phyloP scores from a whole-genome alignment of 768 basidiomycete genomes.

The Hygrocybe punicea region DNA sequence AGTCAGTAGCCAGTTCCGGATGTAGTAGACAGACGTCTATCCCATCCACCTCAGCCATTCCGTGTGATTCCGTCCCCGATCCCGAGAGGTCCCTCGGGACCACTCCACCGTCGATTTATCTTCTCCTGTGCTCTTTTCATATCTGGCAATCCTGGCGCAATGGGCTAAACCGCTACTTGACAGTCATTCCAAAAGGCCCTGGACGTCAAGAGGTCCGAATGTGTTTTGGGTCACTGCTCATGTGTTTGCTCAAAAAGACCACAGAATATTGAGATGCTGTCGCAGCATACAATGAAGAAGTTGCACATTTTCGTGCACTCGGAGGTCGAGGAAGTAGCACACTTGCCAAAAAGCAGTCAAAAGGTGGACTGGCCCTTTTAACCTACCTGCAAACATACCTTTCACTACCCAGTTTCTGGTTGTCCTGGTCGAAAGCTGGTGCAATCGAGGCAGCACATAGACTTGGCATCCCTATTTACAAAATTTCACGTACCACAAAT shows the following conservation, averaged over 20 bases:
- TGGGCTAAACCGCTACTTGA: slow-evolving; percentile 24
- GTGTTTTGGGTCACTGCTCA: slow-evolving; percentile 10
- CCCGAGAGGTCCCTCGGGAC: too few relatives aligned
- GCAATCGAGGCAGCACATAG: not conserved
- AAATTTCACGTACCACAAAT: slow-evolving; percentile 33
- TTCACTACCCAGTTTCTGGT: slow-evolving; percentile 5
- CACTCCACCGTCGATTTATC: too few relatives aligned
- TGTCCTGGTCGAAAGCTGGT: slow-evolving; percentile 8
- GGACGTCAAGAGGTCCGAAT: slow-evolving; percentile 13
- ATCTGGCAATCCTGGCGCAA: slow-evolving; percentile 34
- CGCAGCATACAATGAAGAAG: not conserved
- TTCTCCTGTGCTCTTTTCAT: slow-evolving; percentile 37
- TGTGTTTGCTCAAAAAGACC: slow-evolving; percentile 22
- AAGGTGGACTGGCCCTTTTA: slow-evolving; percentile 10
- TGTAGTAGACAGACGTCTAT: too few relatives aligned
- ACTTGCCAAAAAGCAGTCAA: not conserved
- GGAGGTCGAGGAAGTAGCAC: not conserved
- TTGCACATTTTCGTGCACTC: not conserved
- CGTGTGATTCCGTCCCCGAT: too few relatives aligned
- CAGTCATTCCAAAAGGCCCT: slow-evolving; percentile 25
- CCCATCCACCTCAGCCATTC: too few relatives aligned
- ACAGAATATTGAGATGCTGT: slow-evolving; percentile 12
- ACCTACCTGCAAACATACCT: slow-evolving; percentile 10
- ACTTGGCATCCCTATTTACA: slow-evolving; percentile 20
- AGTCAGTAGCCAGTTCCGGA: too few relatives aligned